Percentiles rank a stretch among this genome's conserved stretches.
Evolutionary conservation across 2,329 filamentous ascomycete genomes (phyloP).

Genomic region (Plectosphaerella plurivora): DNA sequence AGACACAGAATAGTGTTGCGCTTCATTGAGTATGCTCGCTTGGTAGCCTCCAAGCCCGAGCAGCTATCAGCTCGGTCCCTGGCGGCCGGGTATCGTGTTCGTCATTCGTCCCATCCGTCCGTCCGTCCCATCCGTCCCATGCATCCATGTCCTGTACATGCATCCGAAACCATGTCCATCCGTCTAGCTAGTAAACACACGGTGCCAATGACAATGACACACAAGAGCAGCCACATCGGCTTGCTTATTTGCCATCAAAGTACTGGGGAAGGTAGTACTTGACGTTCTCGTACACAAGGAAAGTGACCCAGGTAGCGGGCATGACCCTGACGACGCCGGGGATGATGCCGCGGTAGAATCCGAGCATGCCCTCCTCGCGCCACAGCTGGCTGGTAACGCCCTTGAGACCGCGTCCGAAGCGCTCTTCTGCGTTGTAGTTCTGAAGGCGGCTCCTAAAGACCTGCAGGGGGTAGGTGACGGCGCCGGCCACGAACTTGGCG

Average conservation of each 20-base stretch:
- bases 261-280: constrained; percentile 59
- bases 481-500: constrained; percentile 86
- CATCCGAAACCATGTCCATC: too few relatives aligned
- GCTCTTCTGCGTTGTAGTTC: constrained; percentile 74
- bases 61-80: not conserved
- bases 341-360: constrained; percentile 88
- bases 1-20: too few relatives aligned
- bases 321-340: constrained; percentile 88
- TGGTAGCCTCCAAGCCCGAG: not conserved
- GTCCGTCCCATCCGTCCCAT: not conserved
- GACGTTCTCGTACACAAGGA: constrained; percentile 94
- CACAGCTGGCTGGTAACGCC: constrained; percentile 74
- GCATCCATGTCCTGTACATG: too few relatives aligned
- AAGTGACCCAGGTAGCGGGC: constrained; percentile 94
- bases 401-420: constrained; percentile 64
- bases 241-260: too few relatives aligned
- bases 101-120: not conserved
- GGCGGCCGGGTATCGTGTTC: not conserved
- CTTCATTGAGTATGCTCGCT: not conserved
- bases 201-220: too few relatives aligned
- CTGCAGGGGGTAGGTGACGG: constrained; percentile 90
- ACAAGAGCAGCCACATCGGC: too few relatives aligned
- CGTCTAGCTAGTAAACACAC: too few relatives aligned
- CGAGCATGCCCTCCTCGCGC: constrained; percentile 70
- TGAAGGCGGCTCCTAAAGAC: constrained; percentile 85